Conservation (phyloP, 306 rosid species). For the Rubus parviflorus region DNA sequence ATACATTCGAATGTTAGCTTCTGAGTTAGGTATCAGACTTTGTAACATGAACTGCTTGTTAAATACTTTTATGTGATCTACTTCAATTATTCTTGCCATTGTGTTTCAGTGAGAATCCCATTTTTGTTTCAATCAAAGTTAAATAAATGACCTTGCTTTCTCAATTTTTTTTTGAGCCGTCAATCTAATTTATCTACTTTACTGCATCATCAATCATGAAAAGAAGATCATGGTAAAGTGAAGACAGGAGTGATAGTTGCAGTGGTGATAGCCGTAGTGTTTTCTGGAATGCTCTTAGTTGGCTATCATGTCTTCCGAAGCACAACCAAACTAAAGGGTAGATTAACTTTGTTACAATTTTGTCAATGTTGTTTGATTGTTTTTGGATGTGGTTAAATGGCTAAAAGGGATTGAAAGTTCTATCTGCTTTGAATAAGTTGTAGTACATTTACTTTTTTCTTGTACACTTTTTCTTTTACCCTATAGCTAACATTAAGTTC, state of each 20-base stretch:
- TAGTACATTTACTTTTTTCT: not conserved
- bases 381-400: not conserved
- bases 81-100: not conserved
- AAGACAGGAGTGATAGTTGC: constrained; percentile 8
- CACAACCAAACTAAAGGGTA: constrained; percentile 22
- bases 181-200: not conserved
- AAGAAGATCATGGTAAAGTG: constrained; percentile 6
- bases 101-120: not conserved
- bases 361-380: not conserved
- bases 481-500: not conserved
- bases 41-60: not conserved
- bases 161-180: not conserved
- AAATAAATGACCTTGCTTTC: not conserved
- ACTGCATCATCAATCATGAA: not conserved
- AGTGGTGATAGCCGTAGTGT: not conserved
- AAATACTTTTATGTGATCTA: not conserved
- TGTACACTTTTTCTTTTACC: not conserved
- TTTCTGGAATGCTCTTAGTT: constrained; percentile 24
- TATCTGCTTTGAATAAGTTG: not conserved
- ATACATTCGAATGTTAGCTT: constrained; percentile 35
- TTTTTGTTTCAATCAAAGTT: not conserved
- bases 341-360: not conserved
- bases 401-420: not conserved
- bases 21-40: constrained; percentile 27
- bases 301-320: constrained; percentile 12